Conservation (phyloP, 108 stramenopile species). For the Aureococcus anophagefferens region DNA sequence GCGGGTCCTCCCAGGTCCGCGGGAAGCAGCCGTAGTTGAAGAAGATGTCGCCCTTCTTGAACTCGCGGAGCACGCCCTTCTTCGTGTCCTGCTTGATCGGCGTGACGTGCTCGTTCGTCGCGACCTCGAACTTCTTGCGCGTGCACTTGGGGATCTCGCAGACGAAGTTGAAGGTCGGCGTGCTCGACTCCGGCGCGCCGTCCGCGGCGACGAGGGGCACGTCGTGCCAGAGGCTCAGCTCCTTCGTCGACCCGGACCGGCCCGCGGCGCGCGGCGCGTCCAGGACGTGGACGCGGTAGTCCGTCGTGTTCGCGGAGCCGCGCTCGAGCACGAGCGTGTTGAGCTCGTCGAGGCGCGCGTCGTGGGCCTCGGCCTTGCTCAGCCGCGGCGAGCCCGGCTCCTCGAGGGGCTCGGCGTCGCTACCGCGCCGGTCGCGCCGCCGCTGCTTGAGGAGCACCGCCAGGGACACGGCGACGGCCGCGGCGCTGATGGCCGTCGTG, state of each 20-base stretch:
- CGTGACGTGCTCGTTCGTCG: constrained; percentile 82
- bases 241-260: constrained; percentile 12
- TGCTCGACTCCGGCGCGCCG: too few relatives aligned
- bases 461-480: too few relatives aligned
- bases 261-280: too few relatives aligned
- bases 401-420: too few relatives aligned
- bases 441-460: too few relatives aligned
- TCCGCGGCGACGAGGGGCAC: constrained; percentile 52
- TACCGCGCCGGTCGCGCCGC: too few relatives aligned
- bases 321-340: constrained; percentile 27
- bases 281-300: constrained; percentile 67
- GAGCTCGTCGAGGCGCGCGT: too few relatives aligned
- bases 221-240: constrained; percentile 81
- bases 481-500: too few relatives aligned
- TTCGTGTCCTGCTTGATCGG: constrained; percentile 95
- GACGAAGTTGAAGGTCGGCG: constrained; percentile 63
- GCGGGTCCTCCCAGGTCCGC: constrained; percentile 95
- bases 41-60: constrained; percentile 86
- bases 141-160: constrained; percentile 95
- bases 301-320: constrained; percentile 59
- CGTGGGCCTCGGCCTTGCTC: too few relatives aligned
- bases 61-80: constrained; percentile 83
- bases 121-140: constrained; percentile 87
- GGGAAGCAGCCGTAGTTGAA: constrained; percentile 99
- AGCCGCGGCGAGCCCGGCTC: too few relatives aligned